Evolutionary conservation across 2,329 filamentous ascomycete genomes (phyloP).

Genomic region (Alternaria tenuissima): DNA sequence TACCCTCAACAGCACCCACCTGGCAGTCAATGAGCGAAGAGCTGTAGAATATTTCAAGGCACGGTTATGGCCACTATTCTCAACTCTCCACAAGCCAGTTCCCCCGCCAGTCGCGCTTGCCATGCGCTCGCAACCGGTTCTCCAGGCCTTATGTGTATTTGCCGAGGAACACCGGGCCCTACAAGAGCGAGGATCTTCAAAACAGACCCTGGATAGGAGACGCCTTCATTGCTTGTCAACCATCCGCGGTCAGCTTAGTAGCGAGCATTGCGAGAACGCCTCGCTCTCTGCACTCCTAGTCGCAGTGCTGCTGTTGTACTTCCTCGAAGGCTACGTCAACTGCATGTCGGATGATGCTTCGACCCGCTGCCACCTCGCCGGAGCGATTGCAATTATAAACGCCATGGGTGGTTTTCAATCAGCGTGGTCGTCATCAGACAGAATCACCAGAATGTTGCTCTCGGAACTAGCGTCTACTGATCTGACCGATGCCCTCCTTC

Average conservation of each 20-base stretch:
- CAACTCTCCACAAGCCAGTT: constrained; percentile 17
- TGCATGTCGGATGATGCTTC: constrained; percentile 21
- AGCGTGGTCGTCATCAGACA: constrained; percentile 12
- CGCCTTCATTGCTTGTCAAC: constrained; percentile 16
- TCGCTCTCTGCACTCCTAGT: constrained; percentile 20
- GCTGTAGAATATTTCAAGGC: constrained; percentile 24
- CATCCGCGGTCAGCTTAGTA: constrained; percentile 19
- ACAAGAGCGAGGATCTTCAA: constrained; percentile 11
- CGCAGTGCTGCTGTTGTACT: constrained; percentile 25
- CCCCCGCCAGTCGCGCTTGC: constrained; percentile 20
- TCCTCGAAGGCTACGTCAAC: constrained; percentile 24
- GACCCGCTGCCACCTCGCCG: constrained; percentile 21
- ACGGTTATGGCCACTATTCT: constrained; percentile 24
- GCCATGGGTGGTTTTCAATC: constrained; percentile 67
- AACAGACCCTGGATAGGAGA: constrained; percentile 12
- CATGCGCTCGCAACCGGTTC: constrained; percentile 21
- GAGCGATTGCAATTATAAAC: constrained; percentile 77
- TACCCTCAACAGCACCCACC: constrained; percentile 3
- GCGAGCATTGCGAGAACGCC: constrained; percentile 4
- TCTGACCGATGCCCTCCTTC: constrained; percentile 23
- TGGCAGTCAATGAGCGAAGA: constrained; percentile 22
- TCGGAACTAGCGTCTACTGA: constrained; percentile 27
- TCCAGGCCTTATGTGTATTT: constrained; percentile 22
- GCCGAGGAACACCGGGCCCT: constrained; percentile 23
- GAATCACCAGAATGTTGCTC: constrained; percentile 20